Conservation (phyloP, 805 yeast genomes). For the Wickerhamomyces ciferrii region DNA sequence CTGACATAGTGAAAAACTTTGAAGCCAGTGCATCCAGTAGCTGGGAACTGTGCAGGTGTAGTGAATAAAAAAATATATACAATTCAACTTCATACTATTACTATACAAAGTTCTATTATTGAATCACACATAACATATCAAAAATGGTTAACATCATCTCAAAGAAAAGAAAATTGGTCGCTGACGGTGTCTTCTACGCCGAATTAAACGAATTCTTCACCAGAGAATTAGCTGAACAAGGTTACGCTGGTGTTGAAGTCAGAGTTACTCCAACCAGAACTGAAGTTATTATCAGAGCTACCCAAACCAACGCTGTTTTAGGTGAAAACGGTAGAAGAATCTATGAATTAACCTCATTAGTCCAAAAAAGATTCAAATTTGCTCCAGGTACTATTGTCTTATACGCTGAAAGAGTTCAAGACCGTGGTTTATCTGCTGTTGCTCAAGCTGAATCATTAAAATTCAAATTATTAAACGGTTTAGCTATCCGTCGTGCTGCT, state of each 20-base stretch:
- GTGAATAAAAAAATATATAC: background rate
- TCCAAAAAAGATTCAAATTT: slow-evolving; percentile 98
- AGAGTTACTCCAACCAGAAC: slow-evolving; percentile 97
- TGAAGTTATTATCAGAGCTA: slow-evolving; percentile 97
- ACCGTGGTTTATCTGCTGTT: slow-evolving; percentile 98
- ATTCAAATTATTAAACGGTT: slow-evolving; percentile 97
- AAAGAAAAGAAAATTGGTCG: slow-evolving; percentile 98
- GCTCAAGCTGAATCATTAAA: slow-evolving; percentile 99
- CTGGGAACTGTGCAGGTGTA: background rate
- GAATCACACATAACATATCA: slow-evolving; percentile 1
- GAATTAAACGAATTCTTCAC: slow-evolving; percentile 99
- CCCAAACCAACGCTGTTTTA: slow-evolving; percentile 96
- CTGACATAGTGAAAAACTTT: background rate
- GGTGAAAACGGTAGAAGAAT: slow-evolving; percentile 99
- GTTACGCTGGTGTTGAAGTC: slow-evolving; percentile 99
- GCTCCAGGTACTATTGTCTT: slow-evolving; percentile 89
- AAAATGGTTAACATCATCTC: slow-evolving; percentile 52
- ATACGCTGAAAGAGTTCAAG: slow-evolving; percentile 99
- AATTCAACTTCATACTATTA: background rate
- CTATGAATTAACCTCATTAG: slow-evolving; percentile 95
- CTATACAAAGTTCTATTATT: background rate
- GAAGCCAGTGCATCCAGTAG: background rate
- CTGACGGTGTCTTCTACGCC: slow-evolving; percentile 99
- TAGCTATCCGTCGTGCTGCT: slow-evolving; percentile 99
- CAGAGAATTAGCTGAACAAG: slow-evolving; percentile 99